These are phyloP conservation scores for Brassica juncea DNA, from an alignment of 345 rosid species.

Conservation along the genomic window DNA sequence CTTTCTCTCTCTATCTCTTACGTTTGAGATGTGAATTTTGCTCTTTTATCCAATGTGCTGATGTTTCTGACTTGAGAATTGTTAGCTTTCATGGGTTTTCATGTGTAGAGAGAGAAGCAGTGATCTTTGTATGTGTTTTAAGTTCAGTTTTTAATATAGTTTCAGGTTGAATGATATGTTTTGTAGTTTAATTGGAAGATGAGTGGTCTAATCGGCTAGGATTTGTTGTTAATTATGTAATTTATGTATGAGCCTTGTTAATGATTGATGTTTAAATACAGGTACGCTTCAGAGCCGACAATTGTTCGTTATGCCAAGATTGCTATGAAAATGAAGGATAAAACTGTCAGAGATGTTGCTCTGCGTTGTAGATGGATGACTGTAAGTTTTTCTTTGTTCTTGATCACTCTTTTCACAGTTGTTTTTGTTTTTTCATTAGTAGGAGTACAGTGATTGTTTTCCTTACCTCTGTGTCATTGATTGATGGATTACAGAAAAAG, in stretches of 20 bases:
- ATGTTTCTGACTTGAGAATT: not conserved
- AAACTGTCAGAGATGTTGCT: constrained; percentile 84
- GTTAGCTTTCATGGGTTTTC: not conserved
- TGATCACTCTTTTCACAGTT: constrained; percentile 8
- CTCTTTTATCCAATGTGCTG: not conserved
- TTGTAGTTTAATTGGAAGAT: not conserved
- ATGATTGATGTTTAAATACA: constrained; percentile 28
- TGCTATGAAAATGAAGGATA: constrained; percentile 71
- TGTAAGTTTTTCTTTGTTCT: constrained; percentile 48
- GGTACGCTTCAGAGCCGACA: constrained; percentile 59
- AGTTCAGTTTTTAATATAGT: not conserved
- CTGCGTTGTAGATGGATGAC: constrained; percentile 84
- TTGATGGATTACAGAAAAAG: constrained; percentile 60
- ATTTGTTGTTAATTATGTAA: not conserved
- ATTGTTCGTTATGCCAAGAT: constrained; percentile 79
- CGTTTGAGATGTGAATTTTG: constrained; percentile 6
- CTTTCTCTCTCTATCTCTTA: not conserved
- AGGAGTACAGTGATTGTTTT: not conserved
- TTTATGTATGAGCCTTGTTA: not conserved
- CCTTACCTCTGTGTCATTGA: constrained; percentile 16
- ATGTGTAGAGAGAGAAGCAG: no score
- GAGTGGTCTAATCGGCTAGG: not conserved
- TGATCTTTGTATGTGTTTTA: no score
- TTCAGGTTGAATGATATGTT: not conserved
- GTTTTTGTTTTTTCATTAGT: not conserved